phyloP scores from a whole-genome alignment of 140 eudicot species.

The Cichorium intybus region DNA sequence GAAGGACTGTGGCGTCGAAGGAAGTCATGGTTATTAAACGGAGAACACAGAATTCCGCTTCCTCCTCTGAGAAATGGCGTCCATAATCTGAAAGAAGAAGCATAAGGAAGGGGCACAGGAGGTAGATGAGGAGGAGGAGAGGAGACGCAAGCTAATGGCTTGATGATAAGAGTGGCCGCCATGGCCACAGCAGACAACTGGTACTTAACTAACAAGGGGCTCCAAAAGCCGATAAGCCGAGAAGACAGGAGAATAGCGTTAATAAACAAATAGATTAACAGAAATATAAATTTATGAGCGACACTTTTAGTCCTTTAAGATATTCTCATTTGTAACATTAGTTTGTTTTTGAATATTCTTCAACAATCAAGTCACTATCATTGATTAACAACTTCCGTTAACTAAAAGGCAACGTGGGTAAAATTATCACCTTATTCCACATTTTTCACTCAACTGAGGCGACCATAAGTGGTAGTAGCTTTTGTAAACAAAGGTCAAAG shows the following conservation, averaged over 20 bases:
- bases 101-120: background rate
- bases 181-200: constrained; percentile 27
- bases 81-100: constrained; percentile 14
- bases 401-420: background rate
- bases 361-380: background rate
- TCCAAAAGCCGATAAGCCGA: constrained; percentile 24
- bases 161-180: constrained; percentile 36
- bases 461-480: too few species aligned
- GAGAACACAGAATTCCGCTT: constrained; percentile 7
- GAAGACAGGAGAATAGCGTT: constrained; percentile 26
- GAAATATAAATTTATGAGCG: background rate
- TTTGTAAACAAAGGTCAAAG: too few species aligned
- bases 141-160: constrained; percentile 17
- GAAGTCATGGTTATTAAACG: constrained; percentile 8
- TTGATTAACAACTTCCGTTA: background rate
- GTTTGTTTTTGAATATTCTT: background rate
- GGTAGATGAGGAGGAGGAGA: constrained; percentile 16
- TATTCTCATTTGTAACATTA: background rate
- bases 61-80: constrained; percentile 22
- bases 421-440: background rate
- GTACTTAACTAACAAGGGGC: constrained; percentile 21
- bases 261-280: background rate
- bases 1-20: constrained; percentile 11
- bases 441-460: background rate
- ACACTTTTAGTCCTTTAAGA: constrained; percentile 1